Base-by-base conservation (phyloP, 352 stramenopile species). In the Thalassiosira livingstoniorum region DNA sequence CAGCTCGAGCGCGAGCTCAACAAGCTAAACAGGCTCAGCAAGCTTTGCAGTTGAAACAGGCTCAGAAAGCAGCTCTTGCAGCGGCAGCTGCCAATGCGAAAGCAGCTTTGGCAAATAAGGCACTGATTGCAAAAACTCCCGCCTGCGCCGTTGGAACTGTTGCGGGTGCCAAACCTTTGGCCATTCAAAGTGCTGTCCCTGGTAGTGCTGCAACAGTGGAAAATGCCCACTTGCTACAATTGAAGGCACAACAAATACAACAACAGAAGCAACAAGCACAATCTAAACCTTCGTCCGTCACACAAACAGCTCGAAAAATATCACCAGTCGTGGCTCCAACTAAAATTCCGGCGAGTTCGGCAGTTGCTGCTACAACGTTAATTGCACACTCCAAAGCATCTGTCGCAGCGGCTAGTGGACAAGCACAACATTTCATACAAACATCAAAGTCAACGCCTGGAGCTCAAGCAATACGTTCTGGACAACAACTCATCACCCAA, bases 21-120 rank as follows among this genome's bases (percentile, higher is more conserved):
- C 47, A 58, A 58, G 47, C n/a, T n/a, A n/a, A n/a, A n/a, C n/a
- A n/a, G 85, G 78, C 10, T 53, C 81, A 42, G 68, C 69, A 27
- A 80, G 68, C 23, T 29, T 75, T 68, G 70, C 73, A 11, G 73
- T 67, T 45, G 45, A 55, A 55, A 47, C 67, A 66, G 54, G 73
- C 57, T 11, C 47, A 58, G 5, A 11, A 58, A 58, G 47, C 47
- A 25, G 63, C 65, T n/a, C 51, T 39, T 21, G 47, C 60, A 57
- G 39, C 64, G 27, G 54, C 60, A 25, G 61, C 68, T 64, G 39
- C 67, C 27, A 53, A 37, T 23, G 42, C 42, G 1, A 53, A 32
- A n/a, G n/a, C n/a, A n/a, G n/a, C n/a, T n/a, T n/a, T n/a, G n/a
- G n/a, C n/a, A n/a, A n/a, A n/a, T n/a, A n/a, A n/a, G n/a, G n/a